phyloP scores from a whole-genome alignment of 2,329 filamentous ascomycete species.

The Cercospora janseana region DNA sequence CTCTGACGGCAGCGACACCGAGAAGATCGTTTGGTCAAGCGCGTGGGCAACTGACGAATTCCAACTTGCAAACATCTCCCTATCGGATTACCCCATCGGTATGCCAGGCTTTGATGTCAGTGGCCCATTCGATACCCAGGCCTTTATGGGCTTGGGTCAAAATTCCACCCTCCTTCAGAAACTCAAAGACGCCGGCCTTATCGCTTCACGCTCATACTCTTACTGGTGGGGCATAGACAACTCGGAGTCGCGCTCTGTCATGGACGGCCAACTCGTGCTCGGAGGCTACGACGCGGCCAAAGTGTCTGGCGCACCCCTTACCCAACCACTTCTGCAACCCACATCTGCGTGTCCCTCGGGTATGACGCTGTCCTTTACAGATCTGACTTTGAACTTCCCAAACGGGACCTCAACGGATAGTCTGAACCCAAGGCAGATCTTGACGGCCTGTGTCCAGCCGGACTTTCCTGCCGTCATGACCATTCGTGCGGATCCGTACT shows the following conservation, averaged over 20 bases:
- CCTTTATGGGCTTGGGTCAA: constrained; percentile 29
- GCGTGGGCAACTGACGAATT: constrained; percentile 20
- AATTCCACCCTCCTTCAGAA: constrained; percentile 34
- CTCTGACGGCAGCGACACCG: constrained; percentile 22
- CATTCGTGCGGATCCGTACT: constrained; percentile 18
- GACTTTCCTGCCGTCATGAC: constrained; percentile 21
- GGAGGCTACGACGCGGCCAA: constrained; percentile 37
- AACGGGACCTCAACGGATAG: constrained; percentile 29
- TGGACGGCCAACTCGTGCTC: constrained; percentile 33
- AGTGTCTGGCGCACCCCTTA: constrained; percentile 28
- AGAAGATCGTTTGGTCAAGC: constrained; percentile 21
- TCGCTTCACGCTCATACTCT: constrained; percentile 32
- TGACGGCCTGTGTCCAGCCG: constrained; percentile 22
- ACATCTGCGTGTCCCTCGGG: constrained; percentile 23
- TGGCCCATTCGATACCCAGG: constrained; percentile 16
- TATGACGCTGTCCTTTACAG: constrained; percentile 27
- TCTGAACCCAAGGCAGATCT: constrained; percentile 1
- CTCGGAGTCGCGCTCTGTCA: constrained; percentile 18
- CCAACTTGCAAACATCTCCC: constrained; percentile 9
- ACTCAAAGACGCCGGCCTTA: constrained; percentile 22
- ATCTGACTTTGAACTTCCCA: constrained; percentile 31
- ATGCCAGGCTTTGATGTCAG: constrained; percentile 23
- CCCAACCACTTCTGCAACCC: constrained; percentile 16
- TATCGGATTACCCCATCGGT: constrained; percentile 22
- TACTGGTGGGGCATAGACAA: constrained; percentile 32